Evolutionary conservation across 768 basidiomycete genomes (phyloP).

Genomic region (Suillus clintonianus): DNA sequence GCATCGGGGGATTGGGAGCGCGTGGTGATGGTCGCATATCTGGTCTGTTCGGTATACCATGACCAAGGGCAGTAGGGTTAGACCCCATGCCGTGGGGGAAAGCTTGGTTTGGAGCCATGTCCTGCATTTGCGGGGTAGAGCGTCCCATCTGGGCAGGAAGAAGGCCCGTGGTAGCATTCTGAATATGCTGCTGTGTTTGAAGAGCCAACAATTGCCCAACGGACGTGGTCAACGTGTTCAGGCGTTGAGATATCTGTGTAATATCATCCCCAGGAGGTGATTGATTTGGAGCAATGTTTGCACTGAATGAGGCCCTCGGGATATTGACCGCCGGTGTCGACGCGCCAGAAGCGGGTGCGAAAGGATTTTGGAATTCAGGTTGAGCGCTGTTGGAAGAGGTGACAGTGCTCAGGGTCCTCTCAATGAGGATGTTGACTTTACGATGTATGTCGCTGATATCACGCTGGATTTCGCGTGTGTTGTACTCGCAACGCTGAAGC

Average conservation of each 20-base stretch:
- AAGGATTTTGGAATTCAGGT: constrained; percentile 86
- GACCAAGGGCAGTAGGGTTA: constrained; percentile 46
- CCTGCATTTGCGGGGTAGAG: constrained; percentile 37
- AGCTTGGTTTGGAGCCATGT: constrained; percentile 46
- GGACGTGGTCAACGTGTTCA: constrained; percentile 79
- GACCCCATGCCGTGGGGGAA: constrained; percentile 40
- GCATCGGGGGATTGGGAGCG: constrained; percentile 67
- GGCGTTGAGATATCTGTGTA: constrained; percentile 71
- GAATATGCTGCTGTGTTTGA: constrained; percentile 72
- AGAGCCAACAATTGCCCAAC: constrained; percentile 83
- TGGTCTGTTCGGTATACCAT: constrained; percentile 64
- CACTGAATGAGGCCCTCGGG: constrained; percentile 63
- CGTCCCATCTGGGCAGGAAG: constrained; percentile 31
- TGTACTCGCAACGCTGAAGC: constrained; percentile 67
- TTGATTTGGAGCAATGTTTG: constrained; percentile 74
- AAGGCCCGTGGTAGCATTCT: constrained; percentile 41
- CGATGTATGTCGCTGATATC: constrained; percentile 74
- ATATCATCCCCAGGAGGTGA: constrained; percentile 68
- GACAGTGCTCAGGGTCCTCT: constrained; percentile 51
- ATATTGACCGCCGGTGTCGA: constrained; percentile 39
- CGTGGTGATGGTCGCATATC: constrained; percentile 64
- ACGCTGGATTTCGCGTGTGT: constrained; percentile 70
- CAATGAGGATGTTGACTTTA: constrained; percentile 77
- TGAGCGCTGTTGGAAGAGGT: constrained; percentile 33
- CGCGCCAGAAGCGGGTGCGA: constrained; percentile 47